Evolutionary conservation across 176 grass and related monocot genomes (phyloP).

Genomic region (Oryza meyeriana): DNA sequence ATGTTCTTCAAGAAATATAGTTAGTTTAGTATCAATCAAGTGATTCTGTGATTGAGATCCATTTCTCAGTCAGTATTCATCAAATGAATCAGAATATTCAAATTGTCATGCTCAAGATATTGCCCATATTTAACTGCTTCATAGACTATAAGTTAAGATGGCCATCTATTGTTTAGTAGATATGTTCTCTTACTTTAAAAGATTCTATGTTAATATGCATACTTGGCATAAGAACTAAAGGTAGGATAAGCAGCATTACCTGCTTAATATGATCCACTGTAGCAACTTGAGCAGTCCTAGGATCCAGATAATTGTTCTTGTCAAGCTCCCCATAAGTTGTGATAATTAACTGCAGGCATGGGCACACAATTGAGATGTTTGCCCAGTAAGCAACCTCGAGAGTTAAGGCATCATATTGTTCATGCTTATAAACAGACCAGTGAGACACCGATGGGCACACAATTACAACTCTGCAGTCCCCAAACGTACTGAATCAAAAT

Average conservation of each 20-base stretch:
- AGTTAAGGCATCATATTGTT: neutral
- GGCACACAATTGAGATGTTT: constrained; percentile 8
- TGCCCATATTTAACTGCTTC: neutral
- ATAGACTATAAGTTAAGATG: neutral
- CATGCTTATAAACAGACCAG: neutral
- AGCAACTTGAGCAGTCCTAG: constrained; percentile 90
- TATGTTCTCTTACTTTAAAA: neutral
- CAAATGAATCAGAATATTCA: constrained; percentile 13
- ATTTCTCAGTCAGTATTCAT: neutral
- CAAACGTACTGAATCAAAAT: neutral
- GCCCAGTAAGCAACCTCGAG: neutral
- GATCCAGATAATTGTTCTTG: constrained; percentile 73
- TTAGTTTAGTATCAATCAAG: constrained; percentile 3
- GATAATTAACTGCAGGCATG: constrained; percentile 73
- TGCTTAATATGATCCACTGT: constrained; percentile 95
- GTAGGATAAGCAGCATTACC: constrained; percentile 34
- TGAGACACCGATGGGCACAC: neutral
- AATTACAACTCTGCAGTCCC: too few relatives aligned
- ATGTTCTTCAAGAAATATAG: neutral
- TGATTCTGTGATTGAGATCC: neutral
- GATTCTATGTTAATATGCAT: neutral
- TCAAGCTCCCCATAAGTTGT: constrained; percentile 77
- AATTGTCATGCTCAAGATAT: constrained; percentile 8
- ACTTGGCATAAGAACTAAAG: neutral
- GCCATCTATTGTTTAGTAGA: neutral